Percentiles rank a stretch among this genome's conserved stretches.
Conservation (phyloP, 2,329 filamentous ascomycete genomes). For the Fusarium begoniae region DNA sequence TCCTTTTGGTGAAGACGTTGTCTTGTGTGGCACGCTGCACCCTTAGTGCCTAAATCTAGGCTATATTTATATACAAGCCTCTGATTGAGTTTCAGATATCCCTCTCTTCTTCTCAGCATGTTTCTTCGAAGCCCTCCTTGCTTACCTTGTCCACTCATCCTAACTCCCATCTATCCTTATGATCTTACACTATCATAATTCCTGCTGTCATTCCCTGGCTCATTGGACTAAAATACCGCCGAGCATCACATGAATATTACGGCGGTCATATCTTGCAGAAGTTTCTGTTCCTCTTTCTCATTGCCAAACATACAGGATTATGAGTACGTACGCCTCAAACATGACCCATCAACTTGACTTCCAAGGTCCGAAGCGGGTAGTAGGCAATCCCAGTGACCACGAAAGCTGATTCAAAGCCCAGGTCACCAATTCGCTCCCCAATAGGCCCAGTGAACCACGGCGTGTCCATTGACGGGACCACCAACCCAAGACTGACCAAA, state of each 20-base stretch:
- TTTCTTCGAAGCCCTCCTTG: not conserved
- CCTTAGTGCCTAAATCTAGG: conserved; percentile 25
- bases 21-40: conserved; percentile 75
- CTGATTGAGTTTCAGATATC: not conserved
- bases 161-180: not conserved
- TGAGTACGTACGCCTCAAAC: conserved; percentile 12
- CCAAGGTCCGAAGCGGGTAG: conserved; percentile 46
- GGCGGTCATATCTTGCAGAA: no score
- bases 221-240: not conserved
- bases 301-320: not conserved
- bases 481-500: conserved; percentile 52
- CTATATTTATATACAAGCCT: conserved; percentile 27
- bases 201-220: not conserved
- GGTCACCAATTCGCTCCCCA: conserved; percentile 53
- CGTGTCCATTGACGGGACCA: conserved; percentile 55
- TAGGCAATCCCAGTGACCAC: conserved; percentile 53
- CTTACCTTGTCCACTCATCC: not conserved
- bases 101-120: not conserved
- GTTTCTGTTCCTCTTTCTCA: not conserved
- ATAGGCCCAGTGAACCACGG: conserved; percentile 56
- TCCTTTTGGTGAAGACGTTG: conserved; percentile 82
- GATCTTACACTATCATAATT: not conserved
- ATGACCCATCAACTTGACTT: conserved; percentile 46
- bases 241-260: not conserved
- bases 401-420: conserved; percentile 58